phyloP scores from a whole-genome alignment of 2,329 filamentous ascomycete genomes.

The Fusarium sp. region DNA sequence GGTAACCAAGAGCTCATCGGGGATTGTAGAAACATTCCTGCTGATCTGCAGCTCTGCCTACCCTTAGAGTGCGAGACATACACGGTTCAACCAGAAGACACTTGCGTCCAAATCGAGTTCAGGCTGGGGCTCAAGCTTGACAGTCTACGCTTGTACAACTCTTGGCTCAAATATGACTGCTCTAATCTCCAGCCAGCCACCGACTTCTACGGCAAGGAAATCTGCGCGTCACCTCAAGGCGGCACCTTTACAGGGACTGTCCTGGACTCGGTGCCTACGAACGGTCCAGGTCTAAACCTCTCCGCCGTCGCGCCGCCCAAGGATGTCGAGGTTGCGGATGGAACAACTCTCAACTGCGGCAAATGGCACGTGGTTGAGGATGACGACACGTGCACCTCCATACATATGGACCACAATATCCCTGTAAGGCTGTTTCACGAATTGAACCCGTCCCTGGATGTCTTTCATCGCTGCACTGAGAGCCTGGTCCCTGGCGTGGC shows the following conservation, averaged over 20 bases:
- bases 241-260: not conserved
- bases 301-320: not conserved
- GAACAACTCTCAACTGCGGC: conserved; percentile 13
- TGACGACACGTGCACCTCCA: not conserved
- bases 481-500: conserved; percentile 14
- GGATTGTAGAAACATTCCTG: conserved; percentile 20
- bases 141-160: not conserved
- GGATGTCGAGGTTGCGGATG: conserved; percentile 2
- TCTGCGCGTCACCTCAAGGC: not conserved
- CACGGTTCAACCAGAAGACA: not conserved
- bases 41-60: conserved; percentile 16
- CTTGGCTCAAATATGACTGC: not conserved
- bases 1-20: conserved; percentile 18
- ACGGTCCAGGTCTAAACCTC: too few species aligned
- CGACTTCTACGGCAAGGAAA: not conserved
- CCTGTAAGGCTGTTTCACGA: not conserved
- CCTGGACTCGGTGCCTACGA: not conserved
- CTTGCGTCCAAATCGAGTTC: not conserved
- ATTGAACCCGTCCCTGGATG: conserved; percentile 5
- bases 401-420: not conserved
- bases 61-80: not conserved
- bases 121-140: not conserved
- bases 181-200: not conserved
- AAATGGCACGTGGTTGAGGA: conserved; percentile 4
- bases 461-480: not conserved